phyloP scores from a whole-genome alignment of 164 flowering plant genomes.

The Umbilicus rupestris region DNA sequence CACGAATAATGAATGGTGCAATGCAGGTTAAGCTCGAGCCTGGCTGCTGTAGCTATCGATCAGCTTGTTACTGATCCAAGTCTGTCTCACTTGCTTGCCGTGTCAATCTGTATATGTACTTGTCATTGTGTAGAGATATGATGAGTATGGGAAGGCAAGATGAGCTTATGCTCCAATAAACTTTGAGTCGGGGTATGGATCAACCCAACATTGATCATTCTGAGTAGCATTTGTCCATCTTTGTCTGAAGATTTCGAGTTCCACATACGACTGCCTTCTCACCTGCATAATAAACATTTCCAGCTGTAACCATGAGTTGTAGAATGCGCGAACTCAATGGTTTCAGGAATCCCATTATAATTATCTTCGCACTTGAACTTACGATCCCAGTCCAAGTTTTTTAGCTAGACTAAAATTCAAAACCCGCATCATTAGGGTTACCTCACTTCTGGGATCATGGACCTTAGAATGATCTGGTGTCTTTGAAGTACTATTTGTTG shows the following conservation, averaged over 20 bases:
- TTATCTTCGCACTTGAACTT: not conserved
- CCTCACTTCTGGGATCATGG: slow-evolving; percentile 6
- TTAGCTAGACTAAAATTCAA: too few species aligned
- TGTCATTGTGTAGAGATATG: not conserved
- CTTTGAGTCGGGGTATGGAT: slow-evolving; percentile 29
- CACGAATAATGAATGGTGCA: too few species aligned
- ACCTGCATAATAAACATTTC: slow-evolving; percentile 25
- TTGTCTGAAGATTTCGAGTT: slow-evolving; percentile 26
- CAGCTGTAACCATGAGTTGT: not conserved
- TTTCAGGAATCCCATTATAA: not conserved
- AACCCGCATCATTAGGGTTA: not conserved
- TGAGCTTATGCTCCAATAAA: not conserved
- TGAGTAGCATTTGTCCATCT: slow-evolving; percentile 36
- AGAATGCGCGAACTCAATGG: not conserved
- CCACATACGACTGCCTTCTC: slow-evolving; percentile 39
- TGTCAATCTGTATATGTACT: not conserved
- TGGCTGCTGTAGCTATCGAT: not conserved
- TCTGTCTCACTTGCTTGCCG: not conserved
- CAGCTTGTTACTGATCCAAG: not conserved
- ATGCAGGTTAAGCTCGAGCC: too few species aligned
- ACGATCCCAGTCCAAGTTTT: too few species aligned
- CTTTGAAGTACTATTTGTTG: not conserved
- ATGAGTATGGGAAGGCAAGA: not conserved
- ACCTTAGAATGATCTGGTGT: not conserved
- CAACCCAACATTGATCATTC: slow-evolving; percentile 37